A percentile compares a stretch with the other conserved stretches of the same genome.
Evolutionary conservation across 148 eudicot genomes (phyloP).

Genomic region (Pouteria glomerata): DNA sequence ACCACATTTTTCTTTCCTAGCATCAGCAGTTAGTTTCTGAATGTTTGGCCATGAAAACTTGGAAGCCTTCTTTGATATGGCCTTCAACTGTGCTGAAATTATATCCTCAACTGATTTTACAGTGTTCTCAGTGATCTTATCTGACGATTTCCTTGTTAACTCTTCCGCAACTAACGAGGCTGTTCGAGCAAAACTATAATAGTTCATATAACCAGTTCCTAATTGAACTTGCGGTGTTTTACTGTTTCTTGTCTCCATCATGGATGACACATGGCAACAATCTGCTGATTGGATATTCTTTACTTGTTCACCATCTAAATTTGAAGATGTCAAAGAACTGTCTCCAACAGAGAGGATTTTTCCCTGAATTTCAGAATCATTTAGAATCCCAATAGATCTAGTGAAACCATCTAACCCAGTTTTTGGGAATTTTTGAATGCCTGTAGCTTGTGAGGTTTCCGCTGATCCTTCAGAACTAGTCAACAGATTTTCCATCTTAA

Average conservation of each 20-base stretch:
- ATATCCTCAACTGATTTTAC: conserved; percentile 59
- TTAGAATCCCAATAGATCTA: conserved; percentile 6
- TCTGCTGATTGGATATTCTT: conserved; percentile 29
- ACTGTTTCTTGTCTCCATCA: conserved; percentile 15
- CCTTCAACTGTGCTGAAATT: conserved; percentile 61
- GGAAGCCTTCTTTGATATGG: conserved; percentile 43
- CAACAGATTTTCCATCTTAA: conserved; percentile 31
- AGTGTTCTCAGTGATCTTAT: conserved; percentile 34
- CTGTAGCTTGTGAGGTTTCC: conserved; percentile 51
- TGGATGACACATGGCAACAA: conserved; percentile 12
- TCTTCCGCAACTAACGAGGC: conserved; percentile 66
- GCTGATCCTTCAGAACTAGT: conserved; percentile 61
- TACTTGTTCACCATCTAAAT: conserved; percentile 24
- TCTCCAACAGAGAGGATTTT: conserved; percentile 16
- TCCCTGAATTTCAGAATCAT: conserved; percentile 15
- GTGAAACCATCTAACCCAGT: conserved; percentile 13
- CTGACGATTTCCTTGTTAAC: conserved; percentile 50
- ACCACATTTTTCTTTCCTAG: conserved; percentile 78
- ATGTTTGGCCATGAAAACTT: conserved; percentile 64
- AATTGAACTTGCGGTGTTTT: conserved; percentile 17
- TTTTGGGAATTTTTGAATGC: conserved; percentile 16
- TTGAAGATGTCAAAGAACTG: conserved; percentile 13
- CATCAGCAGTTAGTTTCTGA: conserved; percentile 30
- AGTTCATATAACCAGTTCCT: conserved; percentile 43
- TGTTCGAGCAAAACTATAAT: conserved; percentile 64